phyloP scores from a whole-genome alignment of 352 stramenopile species.

The Globisporangium rhizosaccharum region DNA sequence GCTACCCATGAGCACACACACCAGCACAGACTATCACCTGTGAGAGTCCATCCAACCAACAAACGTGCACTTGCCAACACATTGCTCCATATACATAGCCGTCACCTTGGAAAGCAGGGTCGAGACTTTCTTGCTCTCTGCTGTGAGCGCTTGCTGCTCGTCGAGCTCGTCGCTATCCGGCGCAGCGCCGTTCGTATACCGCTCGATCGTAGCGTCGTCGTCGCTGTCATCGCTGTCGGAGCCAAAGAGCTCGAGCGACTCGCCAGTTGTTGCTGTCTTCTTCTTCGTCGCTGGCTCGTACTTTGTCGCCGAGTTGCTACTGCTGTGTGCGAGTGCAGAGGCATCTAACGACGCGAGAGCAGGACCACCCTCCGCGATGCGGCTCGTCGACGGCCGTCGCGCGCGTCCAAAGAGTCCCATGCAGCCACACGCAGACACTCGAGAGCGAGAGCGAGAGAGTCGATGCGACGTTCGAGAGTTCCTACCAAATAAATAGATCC shows the following conservation, averaged over 20 bases:
- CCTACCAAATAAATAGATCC: too few species aligned
- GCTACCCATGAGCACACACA: slow-evolving; percentile 11
- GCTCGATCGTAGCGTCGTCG: slow-evolving; percentile 71
- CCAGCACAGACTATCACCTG: background rate
- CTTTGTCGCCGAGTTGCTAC: background rate
- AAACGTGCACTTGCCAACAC: background rate
- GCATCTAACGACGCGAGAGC: background rate
- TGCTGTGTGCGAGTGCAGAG: background rate
- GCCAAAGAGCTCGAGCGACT: slow-evolving; percentile 58
- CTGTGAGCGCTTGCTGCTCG: slow-evolving; percentile 20
- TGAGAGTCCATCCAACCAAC: background rate
- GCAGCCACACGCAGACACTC: background rate
- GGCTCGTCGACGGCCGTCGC: slow-evolving; percentile 11
- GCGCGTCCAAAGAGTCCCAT: slow-evolving; percentile 43
- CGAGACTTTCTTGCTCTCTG: slow-evolving; percentile 62
- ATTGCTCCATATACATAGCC: background rate
- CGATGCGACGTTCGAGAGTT: too few species aligned
- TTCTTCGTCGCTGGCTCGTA: background rate
- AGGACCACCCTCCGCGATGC: slow-evolving; percentile 32
- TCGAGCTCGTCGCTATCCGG: slow-evolving; percentile 18
- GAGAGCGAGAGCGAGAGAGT: background rate
- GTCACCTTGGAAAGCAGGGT: slow-evolving; percentile 58
- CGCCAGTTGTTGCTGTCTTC: slow-evolving; percentile 10
- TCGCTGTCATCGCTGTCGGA: slow-evolving; percentile 77
- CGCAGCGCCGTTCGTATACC: slow-evolving; percentile 40